phyloP scores from a whole-genome alignment of 805 yeast species.

The Pichia gijzeniarum region DNA sequence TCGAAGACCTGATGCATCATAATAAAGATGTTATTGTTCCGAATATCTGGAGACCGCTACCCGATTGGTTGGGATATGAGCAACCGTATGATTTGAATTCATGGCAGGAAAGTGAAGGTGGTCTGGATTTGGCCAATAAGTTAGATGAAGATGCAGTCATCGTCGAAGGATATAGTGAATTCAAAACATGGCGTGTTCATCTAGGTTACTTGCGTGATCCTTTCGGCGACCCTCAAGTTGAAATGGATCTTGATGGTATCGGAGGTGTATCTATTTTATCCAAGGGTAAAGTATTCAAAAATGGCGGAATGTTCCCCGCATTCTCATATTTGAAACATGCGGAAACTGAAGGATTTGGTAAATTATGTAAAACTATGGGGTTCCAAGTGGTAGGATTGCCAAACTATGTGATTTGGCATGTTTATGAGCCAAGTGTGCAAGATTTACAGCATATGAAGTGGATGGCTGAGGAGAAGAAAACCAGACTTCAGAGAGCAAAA shows the following conservation, averaged over 20 bases:
- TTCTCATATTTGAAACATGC: conserved; percentile 95
- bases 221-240: conserved; percentile 88
- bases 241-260: conserved; percentile 91
- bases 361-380: conserved; percentile 81
- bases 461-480: conserved; percentile 77
- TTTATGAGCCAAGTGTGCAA: conserved; percentile 91
- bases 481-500: conserved; percentile 55
- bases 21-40: conserved; percentile 91
- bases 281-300: conserved; percentile 77
- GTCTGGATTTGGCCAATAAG: conserved; percentile 63
- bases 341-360: conserved; percentile 96
- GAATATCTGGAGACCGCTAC: conserved; percentile 86
- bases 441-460: conserved; percentile 80
- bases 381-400: conserved; percentile 84
- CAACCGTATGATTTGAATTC: conserved; percentile 83
- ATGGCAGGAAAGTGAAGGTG: conserved; percentile 84
- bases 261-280: conserved; percentile 95
- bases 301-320: conserved; percentile 94
- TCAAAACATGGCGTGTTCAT: conserved; percentile 97
- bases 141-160: conserved; percentile 93
- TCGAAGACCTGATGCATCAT: conserved; percentile 91
- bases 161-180: conserved; percentile 96
- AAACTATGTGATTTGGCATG: conserved; percentile 94
- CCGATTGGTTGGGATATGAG: conserved; percentile 78
- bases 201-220: conserved; percentile 92